Percentiles rank a stretch among this genome's conserved stretches.
phyloP scores from a whole-genome alignment of 345 rosid genomes.

The Gossypium bickii region DNA sequence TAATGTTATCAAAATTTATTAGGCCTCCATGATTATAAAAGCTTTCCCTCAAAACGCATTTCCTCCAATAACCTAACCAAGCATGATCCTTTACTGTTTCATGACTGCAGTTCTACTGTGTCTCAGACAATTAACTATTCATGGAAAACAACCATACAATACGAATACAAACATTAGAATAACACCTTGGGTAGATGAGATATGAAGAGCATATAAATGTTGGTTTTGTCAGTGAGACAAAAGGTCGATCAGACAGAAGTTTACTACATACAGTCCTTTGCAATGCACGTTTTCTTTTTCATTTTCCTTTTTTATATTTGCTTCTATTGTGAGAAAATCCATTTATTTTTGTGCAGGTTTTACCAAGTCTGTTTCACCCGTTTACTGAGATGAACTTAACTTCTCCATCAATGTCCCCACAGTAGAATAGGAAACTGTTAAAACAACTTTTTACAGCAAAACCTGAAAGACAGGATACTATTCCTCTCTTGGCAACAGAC shows the following conservation, averaged over 20 bases:
- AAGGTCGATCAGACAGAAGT: too few species aligned
- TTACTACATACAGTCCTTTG: not conserved
- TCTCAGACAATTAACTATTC: not conserved
- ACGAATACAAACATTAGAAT: not conserved
- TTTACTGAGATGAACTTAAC: not conserved
- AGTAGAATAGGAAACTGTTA: not conserved
- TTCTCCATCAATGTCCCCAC: not conserved
- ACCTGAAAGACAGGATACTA: not conserved
- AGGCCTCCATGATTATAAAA: not conserved
- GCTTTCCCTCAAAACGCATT: not conserved
- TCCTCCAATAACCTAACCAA: not conserved
- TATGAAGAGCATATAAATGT: not conserved
- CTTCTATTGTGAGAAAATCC: not conserved
- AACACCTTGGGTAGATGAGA: not conserved
- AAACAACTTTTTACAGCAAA: not conserved
- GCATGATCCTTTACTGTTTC: not conserved
- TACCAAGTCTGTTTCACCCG: not conserved
- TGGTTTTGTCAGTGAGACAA: not conserved
- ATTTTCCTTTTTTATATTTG: too few species aligned
- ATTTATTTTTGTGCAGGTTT: not conserved
- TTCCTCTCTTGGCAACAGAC: not conserved
- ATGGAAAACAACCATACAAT: not conserved
- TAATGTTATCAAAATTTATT: too few species aligned
- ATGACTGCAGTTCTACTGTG: not conserved
- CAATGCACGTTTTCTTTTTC: not conserved